These are phyloP conservation scores for Penicillium sclerotiorum DNA, from an alignment of 2,329 filamentous ascomycete genomes.

Conservation along the genomic window DNA sequence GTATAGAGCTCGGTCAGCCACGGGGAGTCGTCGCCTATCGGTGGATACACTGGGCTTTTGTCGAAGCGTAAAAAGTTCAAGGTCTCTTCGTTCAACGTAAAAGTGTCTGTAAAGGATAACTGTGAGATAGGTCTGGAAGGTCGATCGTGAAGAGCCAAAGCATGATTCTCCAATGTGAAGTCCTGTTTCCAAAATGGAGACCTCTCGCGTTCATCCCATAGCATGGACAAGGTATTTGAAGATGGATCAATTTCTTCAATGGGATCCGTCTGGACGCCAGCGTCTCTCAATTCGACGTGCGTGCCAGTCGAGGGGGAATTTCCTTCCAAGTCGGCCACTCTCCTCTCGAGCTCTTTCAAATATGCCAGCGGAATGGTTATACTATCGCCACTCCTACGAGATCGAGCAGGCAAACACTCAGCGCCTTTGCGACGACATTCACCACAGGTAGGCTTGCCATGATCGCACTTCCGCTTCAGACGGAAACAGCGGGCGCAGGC, in stretches of 20 bases:
- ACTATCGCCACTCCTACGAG: conserved; percentile 26
- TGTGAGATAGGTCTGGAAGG: conserved; percentile 1
- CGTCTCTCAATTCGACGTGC: conserved; percentile 18
- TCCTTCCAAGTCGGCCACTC: conserved; percentile 25
- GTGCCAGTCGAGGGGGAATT: not conserved
- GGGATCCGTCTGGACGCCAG: conserved; percentile 28
- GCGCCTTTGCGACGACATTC: conserved; percentile 32
- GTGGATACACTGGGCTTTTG: conserved; percentile 9
- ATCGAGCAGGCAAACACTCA: conserved; percentile 30
- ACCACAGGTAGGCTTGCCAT: conserved; percentile 31
- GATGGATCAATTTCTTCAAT: not conserved
- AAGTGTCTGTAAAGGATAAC: conserved; percentile 9
- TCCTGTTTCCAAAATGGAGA: not conserved
- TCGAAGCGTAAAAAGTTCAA: conserved; percentile 22
- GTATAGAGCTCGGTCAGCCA: conserved; percentile 30
- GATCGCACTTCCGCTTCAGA: conserved; percentile 34
- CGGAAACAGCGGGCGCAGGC: conserved; percentile 33
- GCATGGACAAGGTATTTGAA: not conserved
- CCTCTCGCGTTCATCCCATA: conserved; percentile 2
- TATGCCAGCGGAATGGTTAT: conserved; percentile 30
- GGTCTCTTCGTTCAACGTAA: conserved; percentile 12
- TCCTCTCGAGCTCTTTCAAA: conserved; percentile 26
- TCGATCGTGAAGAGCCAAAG: not conserved
- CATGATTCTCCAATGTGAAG: not conserved
- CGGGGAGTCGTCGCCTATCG: conserved; percentile 12